phyloP scores from a whole-genome alignment of 2,329 filamentous ascomycete genomes.

The Fusarium nanum region DNA sequence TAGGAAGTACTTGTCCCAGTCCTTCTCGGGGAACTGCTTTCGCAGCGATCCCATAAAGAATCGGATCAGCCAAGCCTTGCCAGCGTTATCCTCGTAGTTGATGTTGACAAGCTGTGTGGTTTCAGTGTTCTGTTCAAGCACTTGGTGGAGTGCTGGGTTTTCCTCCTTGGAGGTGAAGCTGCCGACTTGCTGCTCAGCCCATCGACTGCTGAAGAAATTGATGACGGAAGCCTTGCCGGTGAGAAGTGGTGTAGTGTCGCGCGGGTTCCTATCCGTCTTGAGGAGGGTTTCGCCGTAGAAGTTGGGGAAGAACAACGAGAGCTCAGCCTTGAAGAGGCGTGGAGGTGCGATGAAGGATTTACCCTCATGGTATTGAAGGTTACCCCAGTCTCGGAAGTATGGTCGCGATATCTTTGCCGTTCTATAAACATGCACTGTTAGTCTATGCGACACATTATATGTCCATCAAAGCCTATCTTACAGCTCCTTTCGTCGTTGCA shows the following conservation, averaged over 20 bases:
- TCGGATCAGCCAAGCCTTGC: slow-evolving; percentile 71
- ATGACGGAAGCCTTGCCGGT: slow-evolving; percentile 81
- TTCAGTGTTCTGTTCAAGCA: slow-evolving; percentile 65
- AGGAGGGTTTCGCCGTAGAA: slow-evolving; percentile 82
- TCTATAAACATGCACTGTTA: slow-evolving; percentile 53
- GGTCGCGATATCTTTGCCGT: slow-evolving; percentile 83
- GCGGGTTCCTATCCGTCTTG: slow-evolving; percentile 61
- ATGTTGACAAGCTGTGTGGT: slow-evolving; percentile 82
- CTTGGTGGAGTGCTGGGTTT: slow-evolving; percentile 76
- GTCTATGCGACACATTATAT: not conserved
- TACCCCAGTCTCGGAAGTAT: slow-evolving; percentile 96
- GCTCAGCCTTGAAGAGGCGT: slow-evolving; percentile 83
- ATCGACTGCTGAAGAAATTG: slow-evolving; percentile 82
- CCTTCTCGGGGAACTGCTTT: slow-evolving; percentile 59
- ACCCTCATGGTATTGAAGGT: slow-evolving; percentile 83
- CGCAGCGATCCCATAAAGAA: slow-evolving; percentile 68
- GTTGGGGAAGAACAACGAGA: slow-evolving; percentile 94
- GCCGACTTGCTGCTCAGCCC: slow-evolving; percentile 84
- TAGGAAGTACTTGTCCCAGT: slow-evolving; percentile 72
- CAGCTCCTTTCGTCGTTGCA: slow-evolving; percentile 80
- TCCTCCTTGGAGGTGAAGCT: slow-evolving; percentile 74
- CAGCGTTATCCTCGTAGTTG: slow-evolving; percentile 85
- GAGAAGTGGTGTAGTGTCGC: slow-evolving; percentile 81
- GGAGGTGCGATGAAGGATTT: slow-evolving; percentile 92
- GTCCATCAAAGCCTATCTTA: slow-evolving; percentile 53